These are phyloP conservation scores for Metschnikowia gelsemii DNA, from an alignment of 805 yeast species.

Conservation along the genomic window DNA sequence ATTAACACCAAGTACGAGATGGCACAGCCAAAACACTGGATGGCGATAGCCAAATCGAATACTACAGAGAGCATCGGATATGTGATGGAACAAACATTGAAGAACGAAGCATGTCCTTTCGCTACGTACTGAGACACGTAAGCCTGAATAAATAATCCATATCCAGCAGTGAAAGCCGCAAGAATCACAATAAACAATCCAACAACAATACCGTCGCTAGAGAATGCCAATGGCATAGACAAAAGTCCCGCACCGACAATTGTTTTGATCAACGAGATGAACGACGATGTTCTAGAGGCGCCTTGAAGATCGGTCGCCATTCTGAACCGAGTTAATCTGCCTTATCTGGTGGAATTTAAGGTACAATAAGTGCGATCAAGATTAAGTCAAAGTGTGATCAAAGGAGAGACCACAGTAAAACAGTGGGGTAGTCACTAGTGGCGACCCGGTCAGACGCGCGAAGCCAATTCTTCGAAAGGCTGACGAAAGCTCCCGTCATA, in stretches of 20 bases:
- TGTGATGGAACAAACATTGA: slow-evolving; percentile 62
- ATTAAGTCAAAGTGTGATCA: no score
- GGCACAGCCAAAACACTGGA: slow-evolving; percentile 79
- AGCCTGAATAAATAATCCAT: slow-evolving; percentile 64
- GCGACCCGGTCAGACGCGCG: no score
- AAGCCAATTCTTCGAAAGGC: no score
- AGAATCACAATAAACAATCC: slow-evolving; percentile 55
- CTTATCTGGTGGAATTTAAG: no score
- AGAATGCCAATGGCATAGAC: slow-evolving; percentile 72
- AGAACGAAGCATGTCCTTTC: slow-evolving; percentile 65
- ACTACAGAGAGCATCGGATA: slow-evolving; percentile 65
- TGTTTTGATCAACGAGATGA: slow-evolving; percentile 67
- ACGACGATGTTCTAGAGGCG: slow-evolving; percentile 58
- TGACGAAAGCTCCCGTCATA: no score
- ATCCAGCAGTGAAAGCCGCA: slow-evolving; percentile 68
- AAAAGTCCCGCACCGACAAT: slow-evolving; percentile 79
- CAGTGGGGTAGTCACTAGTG: no score
- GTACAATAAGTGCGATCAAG: no score
- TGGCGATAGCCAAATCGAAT: slow-evolving; percentile 70
- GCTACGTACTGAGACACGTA: slow-evolving; percentile 57
- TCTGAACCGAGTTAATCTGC: no score
- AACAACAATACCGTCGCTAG: slow-evolving; percentile 60
- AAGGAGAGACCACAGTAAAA: no score
- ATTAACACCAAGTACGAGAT: slow-evolving; percentile 68
- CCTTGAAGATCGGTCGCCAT: no score